Base-by-base conservation (phyloP, 2,329 filamentous ascomycete genomes). In the Colletotrichum sp. region DNA sequence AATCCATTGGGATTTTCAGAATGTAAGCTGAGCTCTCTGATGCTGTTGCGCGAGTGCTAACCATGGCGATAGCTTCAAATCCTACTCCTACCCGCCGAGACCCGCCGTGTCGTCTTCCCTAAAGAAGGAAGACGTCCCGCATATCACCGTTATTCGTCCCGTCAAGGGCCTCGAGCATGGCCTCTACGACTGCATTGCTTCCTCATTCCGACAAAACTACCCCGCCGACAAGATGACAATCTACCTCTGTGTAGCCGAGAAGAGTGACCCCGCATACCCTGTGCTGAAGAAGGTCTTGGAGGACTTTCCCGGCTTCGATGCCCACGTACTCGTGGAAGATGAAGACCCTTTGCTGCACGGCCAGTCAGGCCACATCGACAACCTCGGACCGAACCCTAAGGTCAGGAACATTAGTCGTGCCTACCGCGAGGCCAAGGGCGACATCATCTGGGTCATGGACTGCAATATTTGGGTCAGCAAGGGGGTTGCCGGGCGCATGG, bases 381-480 rank as follows among this genome's bases (percentile, higher is more conserved):
- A 91, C 72, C 89, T 99, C 72, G 98, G 98, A 0, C 97, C 97
- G 2, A 99, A 99, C 81, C 97, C 97, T n/a, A 99, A 99, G 88
- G 98, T 99, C 80, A 90, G 97, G 67, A 99, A 99, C 83, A 95
- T 99, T 89, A 98, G 96, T 83, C 92, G 95, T 59, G 96, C 95
- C 4, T 99, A 98, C 82, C 89, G 96, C 32, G 96, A 99, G 82
- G 95, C 96, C 3, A 93, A 93, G 78, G 94, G 95, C 2, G 96
- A 98, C 82, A 90, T 99, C 30, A 89, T 99, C 26, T 99, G 97
- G 97, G 93, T 98, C 67, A 91, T 98, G 24, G 97, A 99, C 85
- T 98, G 96, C 87, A 99, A 99, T 81, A 93, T 99, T 68, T 99
- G 98, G 97, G 90, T 98, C 44, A 92, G 92, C 8, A 92, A 88